A percentile compares a stretch with the other conserved stretches of the same genome.
Conservation (phyloP, 2,329 filamentous ascomycete genomes). For the Fulvia fulva region DNA sequence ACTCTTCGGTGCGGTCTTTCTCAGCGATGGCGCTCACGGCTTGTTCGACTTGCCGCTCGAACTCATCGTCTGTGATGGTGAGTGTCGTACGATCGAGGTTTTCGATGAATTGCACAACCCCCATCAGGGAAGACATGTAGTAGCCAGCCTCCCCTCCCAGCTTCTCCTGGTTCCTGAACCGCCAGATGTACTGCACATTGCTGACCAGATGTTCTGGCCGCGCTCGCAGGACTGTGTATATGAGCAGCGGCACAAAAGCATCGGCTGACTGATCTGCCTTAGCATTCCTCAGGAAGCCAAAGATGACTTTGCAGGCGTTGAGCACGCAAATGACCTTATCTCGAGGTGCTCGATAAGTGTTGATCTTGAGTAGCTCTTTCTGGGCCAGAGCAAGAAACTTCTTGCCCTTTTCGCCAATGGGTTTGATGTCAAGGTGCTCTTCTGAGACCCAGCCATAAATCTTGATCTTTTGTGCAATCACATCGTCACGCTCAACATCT, state of each 20-base stretch:
- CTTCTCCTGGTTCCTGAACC: constrained; percentile 96
- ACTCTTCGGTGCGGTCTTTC: constrained; percentile 64
- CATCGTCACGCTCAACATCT: constrained; percentile 91
- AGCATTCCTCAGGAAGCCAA: constrained; percentile 85
- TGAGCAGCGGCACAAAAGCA: constrained; percentile 89
- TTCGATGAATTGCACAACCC: constrained; percentile 94
- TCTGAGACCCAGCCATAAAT: constrained; percentile 96
- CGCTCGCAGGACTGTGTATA: constrained; percentile 90
- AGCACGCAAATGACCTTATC: constrained; percentile 98
- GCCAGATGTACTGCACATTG: constrained; percentile 95
- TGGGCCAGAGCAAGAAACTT: constrained; percentile 87
- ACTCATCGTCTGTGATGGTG: constrained; percentile 91
- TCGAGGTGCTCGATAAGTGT: constrained; percentile 89
- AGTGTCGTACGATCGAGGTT: constrained; percentile 90
- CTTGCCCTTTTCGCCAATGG: constrained; percentile 77
- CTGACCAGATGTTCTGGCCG: constrained; percentile 95
- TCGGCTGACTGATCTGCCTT: constrained; percentile 94
- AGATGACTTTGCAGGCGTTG: constrained; percentile 99
- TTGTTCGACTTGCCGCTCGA: constrained; percentile 92
- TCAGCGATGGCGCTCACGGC: constrained; percentile 95
- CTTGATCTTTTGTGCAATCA: constrained; percentile 92
- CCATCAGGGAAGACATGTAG: constrained; percentile 93
- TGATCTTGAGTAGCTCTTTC: constrained; percentile 93
- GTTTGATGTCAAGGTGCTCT: constrained; percentile 86
- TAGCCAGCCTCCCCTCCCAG: constrained; percentile 96